Evolutionary conservation across 129 eudicot genomes (phyloP), one percentile per base, ranked within the genome.

Genomic region (Ambrosia trifida): DNA sequence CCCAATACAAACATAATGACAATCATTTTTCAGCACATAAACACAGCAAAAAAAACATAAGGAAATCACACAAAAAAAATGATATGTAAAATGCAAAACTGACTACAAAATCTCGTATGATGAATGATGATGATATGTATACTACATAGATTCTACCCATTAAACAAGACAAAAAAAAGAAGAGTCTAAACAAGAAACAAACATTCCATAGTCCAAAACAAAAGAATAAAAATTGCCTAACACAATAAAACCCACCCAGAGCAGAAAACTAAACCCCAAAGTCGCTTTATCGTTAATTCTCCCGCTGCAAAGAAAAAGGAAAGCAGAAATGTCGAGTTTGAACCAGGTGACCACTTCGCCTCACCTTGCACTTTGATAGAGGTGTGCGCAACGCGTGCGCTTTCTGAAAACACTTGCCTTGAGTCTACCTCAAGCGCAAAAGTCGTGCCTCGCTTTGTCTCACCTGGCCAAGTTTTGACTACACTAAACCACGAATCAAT

Each of bases 1-100:
- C 1, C n/a, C 66, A 72, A 72, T 43, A 17, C 38, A 78, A 45
- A 64, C 67, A 68, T 10, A 69, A 45, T 13, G 31, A 58, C 33
- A 61, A 70, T 69, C 38, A 52, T 68, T 30, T 68, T 68, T 49
- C 46, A 49, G 28, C n/a, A 9, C 45, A 68, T 49, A 28, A 45
- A 49, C 45, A 30, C 31, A 32, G 53, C n/a, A n/a, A n/a, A 14
- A 75, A 65, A n/a, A 2, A 7, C 78, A 18, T 2, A 30, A 66
- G 4, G 10, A 53, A 14, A 65, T 43, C 40, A 56, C 65, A 74
- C 19, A 74, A 24, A 9, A n/a, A 56, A 28, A 56, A 56, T 51
- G 46, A 73, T 60, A 30, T 59, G 32, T 5, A n/a, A 59, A 31
- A 43, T 32, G 13, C 32, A 60, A 36, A 73, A 63, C 63, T 33